phyloP scores from a whole-genome alignment of 2,329 filamentous ascomycete species.

The Phaeosphaeriaceae sp. region DNA sequence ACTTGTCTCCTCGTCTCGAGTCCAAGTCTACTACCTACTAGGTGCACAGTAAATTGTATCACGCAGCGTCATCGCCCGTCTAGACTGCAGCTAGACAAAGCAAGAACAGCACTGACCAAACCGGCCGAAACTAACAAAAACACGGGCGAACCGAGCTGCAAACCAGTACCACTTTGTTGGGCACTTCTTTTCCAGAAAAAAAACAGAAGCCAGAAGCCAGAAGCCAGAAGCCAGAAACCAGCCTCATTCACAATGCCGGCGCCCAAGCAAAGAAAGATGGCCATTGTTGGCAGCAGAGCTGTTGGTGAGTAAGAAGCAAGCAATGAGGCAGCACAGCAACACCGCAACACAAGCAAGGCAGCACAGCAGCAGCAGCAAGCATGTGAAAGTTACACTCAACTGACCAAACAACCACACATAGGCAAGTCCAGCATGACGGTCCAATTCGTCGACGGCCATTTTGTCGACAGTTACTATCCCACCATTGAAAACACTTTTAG shows the following conservation, averaged over 20 bases:
- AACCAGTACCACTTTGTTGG: too few relatives aligned
- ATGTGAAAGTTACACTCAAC: constrained; percentile 10
- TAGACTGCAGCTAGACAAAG: constrained; percentile 30
- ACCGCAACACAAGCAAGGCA: too few relatives aligned
- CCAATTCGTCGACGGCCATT: constrained; percentile 95
- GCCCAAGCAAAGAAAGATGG: constrained; percentile 90
- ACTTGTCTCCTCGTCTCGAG: background rate
- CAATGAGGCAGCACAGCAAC: too few relatives aligned
- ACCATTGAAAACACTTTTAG: constrained; percentile 99
- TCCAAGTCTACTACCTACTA: too few relatives aligned
- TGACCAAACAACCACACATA: constrained; percentile 49
- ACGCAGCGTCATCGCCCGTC: constrained; percentile 9
- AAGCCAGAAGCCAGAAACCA: too few relatives aligned
- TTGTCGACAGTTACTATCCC: constrained; percentile 98
- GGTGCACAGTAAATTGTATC: too few relatives aligned
- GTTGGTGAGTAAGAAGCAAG: constrained; percentile 67
- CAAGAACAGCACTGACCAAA: constrained; percentile 5
- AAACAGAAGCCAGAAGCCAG: too few relatives aligned
- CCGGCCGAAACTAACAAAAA: too few relatives aligned
- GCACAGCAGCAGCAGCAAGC: background rate
- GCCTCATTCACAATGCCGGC: constrained; percentile 70
- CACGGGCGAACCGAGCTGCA: too few relatives aligned
- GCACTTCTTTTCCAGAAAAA: too few relatives aligned
- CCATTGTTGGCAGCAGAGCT: constrained; percentile 92
- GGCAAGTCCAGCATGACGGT: constrained; percentile 98